A percentile compares a stretch with the other conserved stretches of the same genome.
These are phyloP conservation scores for Paxillus involutus DNA, from an alignment of 768 basidiomycete species.

Conservation along the genomic window DNA sequence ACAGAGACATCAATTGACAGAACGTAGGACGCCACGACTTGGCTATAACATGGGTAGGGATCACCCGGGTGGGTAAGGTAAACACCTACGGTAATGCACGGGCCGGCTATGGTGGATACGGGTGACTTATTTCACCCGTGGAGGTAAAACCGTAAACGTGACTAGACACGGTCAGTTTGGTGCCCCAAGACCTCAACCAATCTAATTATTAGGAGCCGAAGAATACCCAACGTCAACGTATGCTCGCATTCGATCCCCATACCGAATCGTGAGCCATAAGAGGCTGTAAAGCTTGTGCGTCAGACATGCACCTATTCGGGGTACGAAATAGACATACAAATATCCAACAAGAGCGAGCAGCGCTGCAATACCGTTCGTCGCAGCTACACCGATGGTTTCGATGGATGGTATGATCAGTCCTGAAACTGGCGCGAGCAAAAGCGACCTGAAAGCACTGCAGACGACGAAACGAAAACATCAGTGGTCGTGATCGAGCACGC, in stretches of 20 bases:
- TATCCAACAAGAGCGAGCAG: slow-evolving; percentile 50
- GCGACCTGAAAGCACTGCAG: slow-evolving; percentile 21
- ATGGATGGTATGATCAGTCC: slow-evolving; percentile 41
- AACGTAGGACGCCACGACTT: too few species aligned
- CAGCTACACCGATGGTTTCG: slow-evolving; percentile 48
- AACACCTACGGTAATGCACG: too few species aligned
- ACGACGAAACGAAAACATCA: neutral
- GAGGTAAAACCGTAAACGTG: too few species aligned
- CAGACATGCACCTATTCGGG: neutral
- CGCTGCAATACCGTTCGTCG: slow-evolving; percentile 49
- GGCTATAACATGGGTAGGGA: too few species aligned
- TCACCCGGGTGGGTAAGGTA: too few species aligned
- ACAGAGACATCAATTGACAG: too few species aligned
- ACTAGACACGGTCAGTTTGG: too few species aligned
- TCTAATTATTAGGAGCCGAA: slow-evolving; percentile 18
- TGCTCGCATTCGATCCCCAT: slow-evolving; percentile 56
- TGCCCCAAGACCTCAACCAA: neutral
- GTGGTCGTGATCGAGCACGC: neutral
- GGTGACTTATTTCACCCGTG: too few species aligned
- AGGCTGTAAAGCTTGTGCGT: slow-evolving; percentile 35
- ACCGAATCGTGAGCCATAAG: slow-evolving; percentile 50
- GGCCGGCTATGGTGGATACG: too few species aligned
- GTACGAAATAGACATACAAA: slow-evolving; percentile 38
- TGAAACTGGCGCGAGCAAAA: slow-evolving; percentile 15
- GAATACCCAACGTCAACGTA: slow-evolving; percentile 60